These are phyloP conservation scores for Mucor saturninus DNA, from an alignment of 371 early-diverging fungal genomes.

Conservation along the genomic window DNA sequence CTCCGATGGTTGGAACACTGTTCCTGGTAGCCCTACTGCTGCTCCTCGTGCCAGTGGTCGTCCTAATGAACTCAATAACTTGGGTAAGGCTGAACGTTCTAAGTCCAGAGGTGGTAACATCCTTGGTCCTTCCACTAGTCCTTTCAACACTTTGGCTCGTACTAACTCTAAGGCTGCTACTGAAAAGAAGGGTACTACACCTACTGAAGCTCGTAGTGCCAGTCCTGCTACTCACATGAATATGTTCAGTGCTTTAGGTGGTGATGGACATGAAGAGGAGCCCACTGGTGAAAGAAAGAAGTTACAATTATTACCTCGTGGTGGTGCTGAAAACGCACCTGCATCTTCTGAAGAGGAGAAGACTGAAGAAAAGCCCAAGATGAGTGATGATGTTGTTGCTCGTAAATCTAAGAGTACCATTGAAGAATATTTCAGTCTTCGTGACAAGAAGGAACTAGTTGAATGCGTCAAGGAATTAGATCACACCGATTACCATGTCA, in stretches of 20 bases:
- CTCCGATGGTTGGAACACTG: conserved; percentile 77
- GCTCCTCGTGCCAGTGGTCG: conserved; percentile 49
- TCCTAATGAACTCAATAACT: conserved; percentile 76
- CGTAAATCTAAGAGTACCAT: conserved; percentile 70
- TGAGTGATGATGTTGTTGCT: conserved; percentile 61
- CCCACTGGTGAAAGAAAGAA: conserved; percentile 44
- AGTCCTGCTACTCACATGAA: conserved; percentile 51
- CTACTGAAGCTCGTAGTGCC: conserved; percentile 28
- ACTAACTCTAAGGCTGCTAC: conserved; percentile 34
- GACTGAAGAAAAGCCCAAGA: conserved; percentile 40
- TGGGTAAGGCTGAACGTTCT: conserved; percentile 79
- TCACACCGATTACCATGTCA: conserved; percentile 53
- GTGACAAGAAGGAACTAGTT: conserved; percentile 54
- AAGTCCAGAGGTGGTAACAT: conserved; percentile 52
- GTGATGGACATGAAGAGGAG: conserved; percentile 48
- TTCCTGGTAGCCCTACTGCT: conserved; percentile 50
- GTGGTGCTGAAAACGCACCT: conserved; percentile 20
- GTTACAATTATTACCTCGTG: conserved; percentile 49
- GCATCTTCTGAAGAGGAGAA: conserved; percentile 21
- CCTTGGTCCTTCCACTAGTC: conserved; percentile 65
- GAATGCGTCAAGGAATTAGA: conserved; percentile 79
- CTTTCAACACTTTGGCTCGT: conserved; percentile 57
- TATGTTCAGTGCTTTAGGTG: conserved; percentile 64
- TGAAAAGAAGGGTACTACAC: conserved; percentile 36
- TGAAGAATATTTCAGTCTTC: conserved; percentile 70